These are phyloP conservation scores for Alternaria hordeiaustralica DNA, from an alignment of 2,329 filamentous ascomycete genomes.

Conservation along the genomic window DNA sequence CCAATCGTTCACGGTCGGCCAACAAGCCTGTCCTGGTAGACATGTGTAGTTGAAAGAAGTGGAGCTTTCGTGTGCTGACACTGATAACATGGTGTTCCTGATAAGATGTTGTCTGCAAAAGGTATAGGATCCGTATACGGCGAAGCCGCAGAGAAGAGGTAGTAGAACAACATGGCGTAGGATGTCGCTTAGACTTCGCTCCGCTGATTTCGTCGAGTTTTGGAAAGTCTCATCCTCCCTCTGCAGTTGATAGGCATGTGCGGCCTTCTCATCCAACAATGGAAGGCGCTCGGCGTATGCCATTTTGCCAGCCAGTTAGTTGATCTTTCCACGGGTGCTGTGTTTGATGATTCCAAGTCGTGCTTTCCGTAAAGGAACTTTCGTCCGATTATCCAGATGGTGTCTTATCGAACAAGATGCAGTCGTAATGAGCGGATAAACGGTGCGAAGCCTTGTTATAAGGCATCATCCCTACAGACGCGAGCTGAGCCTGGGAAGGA, in stretches of 20 bases:
- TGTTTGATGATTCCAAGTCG: not conserved
- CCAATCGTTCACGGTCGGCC: slow-evolving; percentile 42
- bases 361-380: not conserved
- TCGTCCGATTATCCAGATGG: not conserved
- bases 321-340: not conserved
- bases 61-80: not conserved
- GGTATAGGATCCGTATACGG: slow-evolving; percentile 7
- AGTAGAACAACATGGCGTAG: slow-evolving; percentile 4
- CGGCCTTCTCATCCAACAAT: slow-evolving; percentile 21
- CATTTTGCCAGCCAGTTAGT: slow-evolving; percentile 11
- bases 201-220: not conserved
- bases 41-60: slow-evolving; percentile 39
- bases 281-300: slow-evolving; percentile 15
- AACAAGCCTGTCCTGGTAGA: slow-evolving; percentile 47
- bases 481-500: not conserved
- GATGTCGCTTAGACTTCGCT: not conserved
- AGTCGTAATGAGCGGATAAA: not conserved
- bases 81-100: not conserved
- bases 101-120: not conserved
- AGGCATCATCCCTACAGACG: slow-evolving; percentile 1
- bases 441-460: slow-evolving; percentile 5
- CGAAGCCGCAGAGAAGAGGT: slow-evolving; percentile 11
- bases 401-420: not conserved
- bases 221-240: not conserved
- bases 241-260: slow-evolving; percentile 4